Conservation (phyloP, 2,329 filamentous ascomycete species). For the Didymella keratinophila region DNA sequence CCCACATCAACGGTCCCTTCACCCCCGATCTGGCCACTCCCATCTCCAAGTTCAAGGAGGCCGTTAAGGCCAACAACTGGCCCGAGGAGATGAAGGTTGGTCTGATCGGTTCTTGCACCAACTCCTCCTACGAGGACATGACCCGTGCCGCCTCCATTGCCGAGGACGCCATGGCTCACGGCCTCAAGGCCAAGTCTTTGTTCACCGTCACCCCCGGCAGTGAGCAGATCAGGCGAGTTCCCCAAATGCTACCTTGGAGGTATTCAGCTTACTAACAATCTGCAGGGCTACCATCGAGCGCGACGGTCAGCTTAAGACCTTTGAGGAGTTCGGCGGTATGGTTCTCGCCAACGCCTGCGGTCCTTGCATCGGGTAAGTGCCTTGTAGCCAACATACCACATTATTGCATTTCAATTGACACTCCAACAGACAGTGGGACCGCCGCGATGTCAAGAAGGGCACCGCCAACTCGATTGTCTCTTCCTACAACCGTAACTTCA, state of each 20-base stretch:
- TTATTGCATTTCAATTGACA: constrained; percentile 11
- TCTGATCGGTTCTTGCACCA: constrained; percentile 98
- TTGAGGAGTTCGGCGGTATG: constrained; percentile 94
- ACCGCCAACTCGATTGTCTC: constrained; percentile 96
- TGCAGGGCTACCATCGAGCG: constrained; percentile 73
- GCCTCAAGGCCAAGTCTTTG: constrained; percentile 88
- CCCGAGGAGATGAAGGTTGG: constrained; percentile 96
- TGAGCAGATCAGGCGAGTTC: constrained; percentile 75
- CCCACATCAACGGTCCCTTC: constrained; percentile 98
- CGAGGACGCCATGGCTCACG: constrained; percentile 87
- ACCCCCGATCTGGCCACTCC: constrained; percentile 97
- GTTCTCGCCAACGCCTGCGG: constrained; percentile 94
- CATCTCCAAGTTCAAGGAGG: constrained; percentile 96
- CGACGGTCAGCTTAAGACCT: constrained; percentile 89
- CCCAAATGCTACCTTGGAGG: too few species aligned
- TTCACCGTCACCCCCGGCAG: constrained; percentile 97
- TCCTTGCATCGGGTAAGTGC: constrained; percentile 52
- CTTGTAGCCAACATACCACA: constrained; percentile 4
- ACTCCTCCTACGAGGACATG: constrained; percentile 91
- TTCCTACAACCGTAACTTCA: constrained; percentile 99
- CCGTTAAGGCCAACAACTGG: constrained; percentile 94
- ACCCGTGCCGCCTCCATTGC: constrained; percentile 90
- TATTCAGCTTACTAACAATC: too few species aligned
- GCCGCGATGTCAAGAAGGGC: constrained; percentile 92
- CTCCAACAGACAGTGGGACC: constrained; percentile 77